Percentiles rank a stretch among this genome's conserved stretches.
phyloP scores from a whole-genome alignment of 2,329 filamentous ascomycete species.

The Arthrobotrys entomopaga region DNA sequence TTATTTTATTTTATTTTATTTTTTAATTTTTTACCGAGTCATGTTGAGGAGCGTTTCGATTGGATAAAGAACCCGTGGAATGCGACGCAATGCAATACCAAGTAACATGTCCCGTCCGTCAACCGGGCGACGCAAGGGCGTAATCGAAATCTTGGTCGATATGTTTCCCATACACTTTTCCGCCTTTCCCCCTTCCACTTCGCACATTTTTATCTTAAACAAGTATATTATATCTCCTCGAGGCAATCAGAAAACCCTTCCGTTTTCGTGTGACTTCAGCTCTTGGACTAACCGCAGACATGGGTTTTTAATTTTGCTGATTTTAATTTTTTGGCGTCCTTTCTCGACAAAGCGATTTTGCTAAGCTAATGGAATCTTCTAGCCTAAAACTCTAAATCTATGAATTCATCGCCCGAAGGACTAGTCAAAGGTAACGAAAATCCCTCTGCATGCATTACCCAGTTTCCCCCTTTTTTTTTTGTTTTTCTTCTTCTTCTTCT shows the following conservation, averaged over 20 bases:
- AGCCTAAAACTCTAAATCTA: constrained; percentile 14
- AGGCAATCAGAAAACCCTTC: constrained; percentile 21
- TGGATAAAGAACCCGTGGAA: constrained; percentile 38
- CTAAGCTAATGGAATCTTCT: background rate
- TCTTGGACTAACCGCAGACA: background rate
- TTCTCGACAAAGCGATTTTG: background rate
- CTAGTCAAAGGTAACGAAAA: background rate
- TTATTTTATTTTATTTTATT: background rate
- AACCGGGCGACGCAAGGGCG: constrained; percentile 44
- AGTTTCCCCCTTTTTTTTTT: background rate
- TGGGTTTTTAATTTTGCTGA: constrained; percentile 14
- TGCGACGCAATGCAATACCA: constrained; percentile 17
- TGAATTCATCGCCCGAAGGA: constrained; percentile 1
- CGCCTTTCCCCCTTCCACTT: background rate
- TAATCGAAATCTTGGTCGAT: constrained; percentile 31
- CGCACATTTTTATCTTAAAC: background rate
- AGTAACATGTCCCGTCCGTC: constrained; percentile 35
- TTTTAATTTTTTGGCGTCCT: background rate
- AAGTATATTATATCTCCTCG: constrained; percentile 3
- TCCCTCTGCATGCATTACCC: constrained; percentile 12
- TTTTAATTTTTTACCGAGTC: constrained; percentile 2
- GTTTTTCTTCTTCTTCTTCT: too few species aligned
- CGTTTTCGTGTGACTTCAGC: constrained; percentile 26
- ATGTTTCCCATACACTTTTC: constrained; percentile 18
- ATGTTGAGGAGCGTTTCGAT: constrained; percentile 3